Conservation (phyloP, 208 protist genomes). For the Crithidia bombi region DNA sequence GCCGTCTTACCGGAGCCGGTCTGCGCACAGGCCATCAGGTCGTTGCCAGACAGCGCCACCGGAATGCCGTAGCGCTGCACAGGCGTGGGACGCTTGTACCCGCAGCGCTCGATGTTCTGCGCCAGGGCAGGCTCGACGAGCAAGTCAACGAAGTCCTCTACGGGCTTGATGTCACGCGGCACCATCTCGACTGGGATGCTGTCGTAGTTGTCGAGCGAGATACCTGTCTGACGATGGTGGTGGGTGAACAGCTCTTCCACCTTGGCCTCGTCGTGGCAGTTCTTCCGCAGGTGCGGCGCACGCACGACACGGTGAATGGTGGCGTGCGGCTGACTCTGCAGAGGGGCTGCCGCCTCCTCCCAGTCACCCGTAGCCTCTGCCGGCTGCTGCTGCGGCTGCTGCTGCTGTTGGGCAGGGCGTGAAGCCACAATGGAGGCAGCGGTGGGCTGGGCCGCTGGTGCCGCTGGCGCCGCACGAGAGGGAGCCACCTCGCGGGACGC, state of each 20-base stretch:
- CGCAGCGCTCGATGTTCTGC: conserved; percentile 94
- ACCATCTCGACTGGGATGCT: conserved; percentile 89
- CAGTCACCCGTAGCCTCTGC: conserved; percentile 14
- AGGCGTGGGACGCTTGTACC: conserved; percentile 97
- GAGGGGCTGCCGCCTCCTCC: conserved; percentile 6
- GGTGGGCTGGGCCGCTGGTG: neutral
- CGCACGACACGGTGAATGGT: conserved; percentile 51
- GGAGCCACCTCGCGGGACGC: conserved; percentile 10
- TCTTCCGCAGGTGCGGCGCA: conserved; percentile 69
- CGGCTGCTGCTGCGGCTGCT: conserved; percentile 35
- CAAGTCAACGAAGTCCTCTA: conserved; percentile 87
- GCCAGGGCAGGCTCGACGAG: conserved; percentile 84
- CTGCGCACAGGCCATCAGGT: conserved; percentile 99
- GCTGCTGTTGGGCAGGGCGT: conserved; percentile 11
- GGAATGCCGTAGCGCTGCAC: conserved; percentile 98
- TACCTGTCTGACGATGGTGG: conserved; percentile 79
- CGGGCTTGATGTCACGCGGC: conserved; percentile 69
- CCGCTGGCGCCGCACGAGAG: conserved; percentile 5
- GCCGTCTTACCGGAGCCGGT: conserved; percentile 99
- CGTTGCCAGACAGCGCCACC: conserved; percentile 89
- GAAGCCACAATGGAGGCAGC: conserved; percentile 5
- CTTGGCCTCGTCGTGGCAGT: conserved; percentile 75
- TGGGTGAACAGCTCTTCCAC: conserved; percentile 73
- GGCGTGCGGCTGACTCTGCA: conserved; percentile 11
- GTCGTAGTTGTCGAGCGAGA: conserved; percentile 85